Percentiles rank a stretch among this genome's conserved stretches.
phyloP scores from a whole-genome alignment of 345 rosid genomes.

The Erucastrum elatum region DNA sequence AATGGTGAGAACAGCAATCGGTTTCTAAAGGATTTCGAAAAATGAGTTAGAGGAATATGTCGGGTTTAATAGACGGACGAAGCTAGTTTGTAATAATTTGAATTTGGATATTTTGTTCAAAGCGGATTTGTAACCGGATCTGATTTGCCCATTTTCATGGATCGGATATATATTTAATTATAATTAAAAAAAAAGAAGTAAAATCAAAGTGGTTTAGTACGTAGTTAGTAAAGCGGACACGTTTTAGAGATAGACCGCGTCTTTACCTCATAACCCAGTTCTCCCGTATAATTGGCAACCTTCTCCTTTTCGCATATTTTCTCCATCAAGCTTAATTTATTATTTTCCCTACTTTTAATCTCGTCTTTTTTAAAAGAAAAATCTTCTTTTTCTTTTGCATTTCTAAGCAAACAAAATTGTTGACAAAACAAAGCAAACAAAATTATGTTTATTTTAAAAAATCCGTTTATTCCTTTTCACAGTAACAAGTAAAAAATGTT shows the following conservation, averaged over 20 bases:
- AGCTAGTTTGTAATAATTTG: no score
- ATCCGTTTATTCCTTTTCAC: neutral
- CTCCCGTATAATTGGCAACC: constrained; percentile 16
- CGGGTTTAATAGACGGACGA: no score
- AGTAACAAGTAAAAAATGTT: neutral
- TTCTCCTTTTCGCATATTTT: neutral
- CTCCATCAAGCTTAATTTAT: constrained; percentile 28
- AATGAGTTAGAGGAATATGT: no score
- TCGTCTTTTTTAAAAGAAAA: neutral
- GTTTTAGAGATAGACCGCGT: constrained; percentile 36
- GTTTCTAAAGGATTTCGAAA: no score
- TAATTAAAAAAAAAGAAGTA: no score
- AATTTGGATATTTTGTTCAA: no score
- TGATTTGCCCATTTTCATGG: no score
- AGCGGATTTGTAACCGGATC: no score
- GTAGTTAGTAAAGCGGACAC: constrained; percentile 41
- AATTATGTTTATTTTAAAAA: no score
- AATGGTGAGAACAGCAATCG: no score
- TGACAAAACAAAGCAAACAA: no score
- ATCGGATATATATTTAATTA: no score
- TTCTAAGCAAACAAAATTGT: neutral
- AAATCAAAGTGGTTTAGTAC: constrained; percentile 34
- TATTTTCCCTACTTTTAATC: constrained; percentile 5
- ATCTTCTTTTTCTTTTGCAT: neutral
- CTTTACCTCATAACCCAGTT: constrained; percentile 19